Base-by-base conservation (phyloP, 2,329 filamentous ascomycete genomes). In the Colletotrichum echinochloae region DNA sequence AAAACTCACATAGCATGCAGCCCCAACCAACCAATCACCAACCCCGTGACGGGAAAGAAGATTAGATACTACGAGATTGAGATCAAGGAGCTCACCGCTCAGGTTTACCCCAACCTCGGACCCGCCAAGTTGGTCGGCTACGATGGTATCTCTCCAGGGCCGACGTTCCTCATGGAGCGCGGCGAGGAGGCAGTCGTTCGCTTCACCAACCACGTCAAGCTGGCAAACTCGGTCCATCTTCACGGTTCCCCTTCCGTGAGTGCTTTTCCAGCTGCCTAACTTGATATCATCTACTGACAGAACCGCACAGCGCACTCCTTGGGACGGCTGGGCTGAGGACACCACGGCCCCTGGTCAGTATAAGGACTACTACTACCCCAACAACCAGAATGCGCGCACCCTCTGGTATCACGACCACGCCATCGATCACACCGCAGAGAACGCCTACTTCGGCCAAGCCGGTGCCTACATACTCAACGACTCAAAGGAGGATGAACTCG, bases 351-450 rank as follows among this genome's bases (percentile, higher is more conserved):
- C 81, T 2, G 84, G 84, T 2, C 77, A 87, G 73, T 87, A 83
- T 76, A 87, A 88, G 75, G 76, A 89, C 69, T 88, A 88, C 76
- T 88, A 87, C 76, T 88, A 87, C 70, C 85, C 86, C 48, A 88
- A 88, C 75, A 77, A 76, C 33, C 84, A 87, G 72, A 77, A 78
- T 48, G 84, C 80, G 1, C 79, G 86, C 37, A 83, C 84, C 0
- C 81, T 87, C 44, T 88, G 86, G 66, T 88, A 88, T 70, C 85
- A 88, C 73, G 83, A 81, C 66, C 76, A 77, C 35, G 76, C 77
- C 41, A 75, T 81, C 33, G 74, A 77, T 56, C 73, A 77, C 68
- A 88, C 86, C 30, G 85, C 84, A 9, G 78, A 83, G 41, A 85
- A 88, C 70, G 85, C 84, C 28, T 88, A 87, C 75, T 82, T 80